These are phyloP conservation scores for Neurospora sp. DNA, from an alignment of 495 filamentous ascomycete genomes.

Conservation along the genomic window DNA sequence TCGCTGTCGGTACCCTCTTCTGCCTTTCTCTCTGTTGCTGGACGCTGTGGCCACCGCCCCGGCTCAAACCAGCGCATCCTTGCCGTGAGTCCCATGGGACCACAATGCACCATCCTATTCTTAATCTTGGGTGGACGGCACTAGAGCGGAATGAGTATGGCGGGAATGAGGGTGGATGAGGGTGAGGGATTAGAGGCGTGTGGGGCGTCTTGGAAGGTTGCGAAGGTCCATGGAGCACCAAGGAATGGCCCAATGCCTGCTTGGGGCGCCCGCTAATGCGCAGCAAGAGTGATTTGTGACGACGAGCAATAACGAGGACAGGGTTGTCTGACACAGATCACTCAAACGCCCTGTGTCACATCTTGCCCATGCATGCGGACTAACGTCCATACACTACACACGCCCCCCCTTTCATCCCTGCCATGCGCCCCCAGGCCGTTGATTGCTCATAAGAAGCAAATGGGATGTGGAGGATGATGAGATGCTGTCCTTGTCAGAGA, in stretches of 20 bases:
- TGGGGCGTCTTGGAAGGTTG: constrained; percentile 5
- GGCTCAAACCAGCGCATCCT: constrained; percentile 22
- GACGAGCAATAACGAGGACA: constrained; percentile 21
- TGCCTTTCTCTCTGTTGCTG: background rate
- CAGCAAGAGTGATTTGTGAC: constrained; percentile 23
- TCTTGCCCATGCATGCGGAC: constrained; percentile 1
- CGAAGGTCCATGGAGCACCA: constrained; percentile 5
- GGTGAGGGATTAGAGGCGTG: constrained; percentile 5
- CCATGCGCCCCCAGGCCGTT: constrained; percentile 1
- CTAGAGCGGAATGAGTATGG: constrained; percentile 17
- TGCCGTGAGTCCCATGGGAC: constrained; percentile 14
- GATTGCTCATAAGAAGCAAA: background rate
- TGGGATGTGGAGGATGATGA: background rate
- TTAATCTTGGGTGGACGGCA: constrained; percentile 23
- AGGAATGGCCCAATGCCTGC: constrained; percentile 11
- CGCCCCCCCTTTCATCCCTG: constrained; percentile 3
- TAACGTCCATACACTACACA: constrained; percentile 4
- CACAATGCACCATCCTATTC: constrained; percentile 26
- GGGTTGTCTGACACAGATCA: constrained; percentile 27
- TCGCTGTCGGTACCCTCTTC: constrained; percentile 1
- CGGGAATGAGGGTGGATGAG: constrained; percentile 10
- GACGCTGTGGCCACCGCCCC: constrained; percentile 9
- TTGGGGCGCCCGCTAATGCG: constrained; percentile 22
- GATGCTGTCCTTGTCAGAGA: constrained; percentile 1
- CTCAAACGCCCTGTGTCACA: constrained; percentile 24